Evolutionary conservation across 148 eudicot species (phyloP).

Genomic region (Rhododendron ovatum): DNA sequence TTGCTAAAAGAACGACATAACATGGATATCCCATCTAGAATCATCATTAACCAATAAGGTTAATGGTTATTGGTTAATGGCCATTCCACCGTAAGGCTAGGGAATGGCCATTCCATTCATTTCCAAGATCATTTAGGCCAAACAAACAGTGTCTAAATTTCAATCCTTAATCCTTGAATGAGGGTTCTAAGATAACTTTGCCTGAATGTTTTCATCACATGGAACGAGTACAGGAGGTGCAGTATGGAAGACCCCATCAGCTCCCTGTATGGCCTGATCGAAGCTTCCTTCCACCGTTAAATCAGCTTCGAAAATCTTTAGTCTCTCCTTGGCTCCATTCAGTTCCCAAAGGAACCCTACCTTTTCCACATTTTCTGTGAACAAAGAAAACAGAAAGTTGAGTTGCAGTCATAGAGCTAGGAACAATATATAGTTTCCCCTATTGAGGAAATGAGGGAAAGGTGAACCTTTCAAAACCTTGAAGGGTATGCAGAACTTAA

Average conservation of each 20-base stretch:
- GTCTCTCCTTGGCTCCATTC: conserved; percentile 77
- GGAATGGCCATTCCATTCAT: neutral
- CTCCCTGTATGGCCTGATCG: conserved; percentile 68
- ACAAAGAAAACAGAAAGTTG: conserved; percentile 1
- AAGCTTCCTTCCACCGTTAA: conserved; percentile 80
- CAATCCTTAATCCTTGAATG: neutral
- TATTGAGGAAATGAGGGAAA: neutral
- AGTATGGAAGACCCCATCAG: conserved; percentile 87
- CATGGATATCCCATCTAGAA: neutral
- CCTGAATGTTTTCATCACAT: conserved; percentile 60
- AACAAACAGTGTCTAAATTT: neutral
- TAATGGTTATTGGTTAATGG: neutral
- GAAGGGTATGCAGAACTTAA: neutral
- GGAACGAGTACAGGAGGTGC: conserved; percentile 82
- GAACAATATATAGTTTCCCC: neutral
- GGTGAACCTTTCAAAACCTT: neutral
- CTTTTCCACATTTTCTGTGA: conserved; percentile 59
- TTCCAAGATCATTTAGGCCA: neutral
- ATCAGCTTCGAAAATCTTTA: conserved; percentile 76
- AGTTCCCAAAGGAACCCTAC: conserved; percentile 67
- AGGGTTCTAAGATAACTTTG: conserved; percentile 21
- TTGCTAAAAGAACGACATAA: neutral
- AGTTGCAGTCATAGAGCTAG: neutral
- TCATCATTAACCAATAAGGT: neutral
- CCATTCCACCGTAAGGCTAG: too few relatives aligned